Percentiles rank a stretch among this genome's conserved stretches.
Conservation (phyloP, 306 rosid genomes). For the Prunus persica region DNA sequence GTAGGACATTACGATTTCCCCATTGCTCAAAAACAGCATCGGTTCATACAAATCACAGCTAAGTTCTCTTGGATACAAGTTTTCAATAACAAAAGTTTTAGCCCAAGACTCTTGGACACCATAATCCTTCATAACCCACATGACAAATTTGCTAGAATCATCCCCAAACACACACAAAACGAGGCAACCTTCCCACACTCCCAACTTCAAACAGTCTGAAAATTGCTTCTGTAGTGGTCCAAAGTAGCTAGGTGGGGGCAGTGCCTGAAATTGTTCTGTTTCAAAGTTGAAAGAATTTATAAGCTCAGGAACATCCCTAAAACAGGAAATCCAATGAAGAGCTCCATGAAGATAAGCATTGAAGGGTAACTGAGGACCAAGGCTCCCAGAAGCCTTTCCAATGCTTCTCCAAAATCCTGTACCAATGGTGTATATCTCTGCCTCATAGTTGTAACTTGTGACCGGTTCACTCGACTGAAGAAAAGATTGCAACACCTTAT, state of each 20-base stretch:
- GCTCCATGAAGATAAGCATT: slow-evolving; percentile 11
- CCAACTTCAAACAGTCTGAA: background rate
- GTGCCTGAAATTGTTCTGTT: background rate
- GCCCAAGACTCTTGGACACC: slow-evolving; percentile 19
- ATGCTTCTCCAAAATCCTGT: slow-evolving; percentile 10
- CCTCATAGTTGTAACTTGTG: background rate
- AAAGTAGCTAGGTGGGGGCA: slow-evolving; percentile 1
- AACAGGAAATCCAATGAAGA: slow-evolving; percentile 7
- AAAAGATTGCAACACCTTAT: background rate
- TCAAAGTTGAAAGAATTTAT: slow-evolving; percentile 4
- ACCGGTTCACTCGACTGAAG: background rate
- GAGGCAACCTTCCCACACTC: slow-evolving; percentile 10
- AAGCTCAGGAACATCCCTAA: background rate
- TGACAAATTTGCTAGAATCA: background rate
- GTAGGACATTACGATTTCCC: slow-evolving; percentile 15
- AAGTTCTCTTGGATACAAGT: background rate
- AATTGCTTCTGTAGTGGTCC: background rate
- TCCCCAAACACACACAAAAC: slow-evolving; percentile 10
- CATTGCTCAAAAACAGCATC: slow-evolving; percentile 11
- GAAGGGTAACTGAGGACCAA: background rate
- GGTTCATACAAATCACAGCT: slow-evolving; percentile 11
- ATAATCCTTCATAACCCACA: slow-evolving; percentile 28
- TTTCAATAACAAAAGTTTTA: slow-evolving; percentile 8
- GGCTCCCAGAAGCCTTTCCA: background rate
- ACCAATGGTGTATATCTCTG: slow-evolving; percentile 11